These are phyloP conservation scores for Dendryphion nanum DNA, from an alignment of 2,329 filamentous ascomycete genomes.

Conservation along the genomic window DNA sequence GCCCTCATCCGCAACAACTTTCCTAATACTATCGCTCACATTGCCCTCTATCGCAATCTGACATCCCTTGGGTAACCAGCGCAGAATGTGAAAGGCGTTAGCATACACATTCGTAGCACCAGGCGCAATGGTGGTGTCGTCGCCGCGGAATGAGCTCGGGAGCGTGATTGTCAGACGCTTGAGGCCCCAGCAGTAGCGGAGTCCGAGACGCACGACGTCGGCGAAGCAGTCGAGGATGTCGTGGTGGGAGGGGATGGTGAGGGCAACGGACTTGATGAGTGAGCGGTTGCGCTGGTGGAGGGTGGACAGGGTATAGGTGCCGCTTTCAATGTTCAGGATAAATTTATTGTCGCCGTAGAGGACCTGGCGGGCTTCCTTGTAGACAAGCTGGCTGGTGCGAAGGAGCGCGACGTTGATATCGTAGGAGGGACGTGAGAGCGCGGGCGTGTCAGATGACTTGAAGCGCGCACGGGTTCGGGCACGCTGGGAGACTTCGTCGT, in stretches of 20 bases:
- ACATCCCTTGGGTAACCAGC: constrained; percentile 46
- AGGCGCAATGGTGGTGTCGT: constrained; percentile 15
- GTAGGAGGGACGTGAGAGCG: constrained; percentile 13
- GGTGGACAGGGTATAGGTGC: constrained; percentile 37
- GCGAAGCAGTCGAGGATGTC: constrained; percentile 48
- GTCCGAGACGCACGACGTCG: constrained; percentile 44
- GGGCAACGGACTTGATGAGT: constrained; percentile 43
- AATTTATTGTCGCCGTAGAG: constrained; percentile 35
- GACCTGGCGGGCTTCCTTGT: constrained; percentile 31
- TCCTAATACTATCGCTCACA: constrained; percentile 39
- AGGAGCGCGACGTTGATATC: constrained; percentile 41
- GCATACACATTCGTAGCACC: constrained; percentile 45
- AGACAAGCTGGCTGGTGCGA: constrained; percentile 39
- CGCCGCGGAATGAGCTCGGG: constrained; percentile 27
- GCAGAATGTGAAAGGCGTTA: constrained; percentile 48
- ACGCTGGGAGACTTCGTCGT: constrained; percentile 5
- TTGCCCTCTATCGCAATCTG: constrained; percentile 42
- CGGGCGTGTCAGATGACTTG: not conserved
- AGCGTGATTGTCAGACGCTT: constrained; percentile 43
- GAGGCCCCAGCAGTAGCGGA: constrained; percentile 48
- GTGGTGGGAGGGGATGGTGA: constrained; percentile 47
- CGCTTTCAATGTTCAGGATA: constrained; percentile 37
- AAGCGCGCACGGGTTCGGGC: not conserved
- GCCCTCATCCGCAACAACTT: constrained; percentile 44
- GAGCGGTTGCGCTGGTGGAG: constrained; percentile 45